These are phyloP conservation scores for Orbilia brochopaga DNA, from an alignment of 2,329 filamentous ascomycete species.

Conservation along the genomic window DNA sequence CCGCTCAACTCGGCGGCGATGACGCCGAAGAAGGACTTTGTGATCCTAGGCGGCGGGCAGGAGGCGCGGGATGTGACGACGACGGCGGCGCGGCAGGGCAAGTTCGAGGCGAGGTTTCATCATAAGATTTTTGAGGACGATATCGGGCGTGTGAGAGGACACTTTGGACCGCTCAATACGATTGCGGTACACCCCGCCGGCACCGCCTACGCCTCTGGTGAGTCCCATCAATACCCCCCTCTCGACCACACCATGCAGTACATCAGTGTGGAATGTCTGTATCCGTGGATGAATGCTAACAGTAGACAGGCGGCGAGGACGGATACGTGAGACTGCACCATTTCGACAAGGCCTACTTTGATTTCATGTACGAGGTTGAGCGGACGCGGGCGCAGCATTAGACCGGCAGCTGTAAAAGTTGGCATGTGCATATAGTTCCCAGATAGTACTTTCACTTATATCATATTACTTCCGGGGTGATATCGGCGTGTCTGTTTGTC, in stretches of 20 bases:
- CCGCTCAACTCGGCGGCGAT: conserved; percentile 95
- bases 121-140: conserved; percentile 99
- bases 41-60: conserved; percentile 96
- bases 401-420: conserved; percentile 2
- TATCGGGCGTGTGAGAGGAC: conserved; percentile 92
- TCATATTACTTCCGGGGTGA: background rate
- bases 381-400: conserved; percentile 52
- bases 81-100: conserved; percentile 90
- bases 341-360: conserved; percentile 98
- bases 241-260: background rate
- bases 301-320: conserved; percentile 81
- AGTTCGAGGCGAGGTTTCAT: conserved; percentile 99
- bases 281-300: too few species aligned
- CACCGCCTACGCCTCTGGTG: conserved; percentile 82
- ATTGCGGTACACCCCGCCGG: conserved; percentile 91
- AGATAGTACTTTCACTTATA: background rate
- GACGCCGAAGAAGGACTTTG: conserved; percentile 94
- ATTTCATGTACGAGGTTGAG: conserved; percentile 99
- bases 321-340: conserved; percentile 98
- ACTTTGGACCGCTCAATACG: conserved; percentile 96
- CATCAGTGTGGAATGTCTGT: too few species aligned
- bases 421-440: background rate
- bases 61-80: conserved; percentile 99
- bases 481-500: too few species aligned
- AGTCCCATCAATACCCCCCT: background rate